Conservation (phyloP, 164 flowering plant species). For the Aristolochia californica region DNA sequence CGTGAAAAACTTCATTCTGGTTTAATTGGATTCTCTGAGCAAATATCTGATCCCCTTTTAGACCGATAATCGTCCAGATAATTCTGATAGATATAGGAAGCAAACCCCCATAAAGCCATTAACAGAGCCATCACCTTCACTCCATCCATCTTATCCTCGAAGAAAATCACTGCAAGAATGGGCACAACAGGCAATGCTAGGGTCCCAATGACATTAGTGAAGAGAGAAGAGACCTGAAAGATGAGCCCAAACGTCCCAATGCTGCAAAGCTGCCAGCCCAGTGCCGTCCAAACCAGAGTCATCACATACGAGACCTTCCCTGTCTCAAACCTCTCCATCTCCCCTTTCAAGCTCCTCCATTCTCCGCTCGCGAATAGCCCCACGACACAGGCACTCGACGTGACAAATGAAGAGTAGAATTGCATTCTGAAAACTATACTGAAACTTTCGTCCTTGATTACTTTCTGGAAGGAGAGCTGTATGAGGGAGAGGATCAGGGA, state of each 20-base stretch:
- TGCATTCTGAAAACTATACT: constrained; percentile 16
- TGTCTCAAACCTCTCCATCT: constrained; percentile 11
- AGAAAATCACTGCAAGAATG: constrained; percentile 15
- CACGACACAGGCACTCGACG: constrained; percentile 15
- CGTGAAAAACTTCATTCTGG: too few relatives aligned
- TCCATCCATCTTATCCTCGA: constrained; percentile 26
- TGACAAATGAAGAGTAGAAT: constrained; percentile 15
- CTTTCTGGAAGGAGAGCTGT: constrained; percentile 17
- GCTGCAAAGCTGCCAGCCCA: constrained; percentile 19
- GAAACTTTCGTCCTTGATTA: constrained; percentile 13
- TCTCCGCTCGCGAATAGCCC: constrained; percentile 27
- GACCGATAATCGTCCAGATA: constrained; percentile 15
- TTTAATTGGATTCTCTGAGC: too few relatives aligned
- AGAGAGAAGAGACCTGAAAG: constrained; percentile 22
- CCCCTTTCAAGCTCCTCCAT: constrained; percentile 17
- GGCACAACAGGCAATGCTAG: constrained; percentile 21
- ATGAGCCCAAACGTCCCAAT: constrained; percentile 20
- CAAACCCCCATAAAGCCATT: constrained; percentile 23
- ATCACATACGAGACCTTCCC: constrained; percentile 20
- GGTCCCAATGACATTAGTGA: constrained; percentile 24
- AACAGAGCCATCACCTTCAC: constrained; percentile 26
- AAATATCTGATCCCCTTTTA: background rate
- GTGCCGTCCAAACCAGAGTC: constrained; percentile 21
- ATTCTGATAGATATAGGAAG: constrained; percentile 21
- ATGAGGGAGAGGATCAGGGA: constrained; percentile 18